Percentiles rank a stretch among this genome's conserved stretches.
These are phyloP conservation scores for Verticillium dahliae DNA, from an alignment of 2,329 filamentous ascomycete species.

Conservation along the genomic window DNA sequence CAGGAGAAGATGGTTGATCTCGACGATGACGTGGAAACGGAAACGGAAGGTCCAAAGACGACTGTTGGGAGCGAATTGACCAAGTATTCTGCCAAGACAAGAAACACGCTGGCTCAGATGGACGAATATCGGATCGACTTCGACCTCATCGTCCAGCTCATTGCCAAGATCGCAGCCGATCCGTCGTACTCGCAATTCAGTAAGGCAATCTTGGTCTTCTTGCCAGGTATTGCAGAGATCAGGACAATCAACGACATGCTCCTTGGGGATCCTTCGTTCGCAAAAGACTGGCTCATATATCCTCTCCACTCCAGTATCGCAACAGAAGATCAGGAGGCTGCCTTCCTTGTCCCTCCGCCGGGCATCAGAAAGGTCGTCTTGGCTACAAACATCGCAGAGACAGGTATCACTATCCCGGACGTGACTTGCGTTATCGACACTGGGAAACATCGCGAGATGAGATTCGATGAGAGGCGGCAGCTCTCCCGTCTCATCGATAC, in stretches of 20 bases:
- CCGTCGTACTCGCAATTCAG: slow-evolving; percentile 65
- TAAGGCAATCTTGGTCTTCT: slow-evolving; percentile 87
- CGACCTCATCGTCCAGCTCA: slow-evolving; percentile 73
- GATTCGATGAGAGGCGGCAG: slow-evolving; percentile 89
- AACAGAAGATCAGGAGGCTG: slow-evolving; percentile 91
- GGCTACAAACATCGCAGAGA: slow-evolving; percentile 97
- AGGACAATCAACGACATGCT: slow-evolving; percentile 82
- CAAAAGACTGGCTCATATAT: slow-evolving; percentile 75
- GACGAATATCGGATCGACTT: slow-evolving; percentile 93
- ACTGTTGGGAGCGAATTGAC: slow-evolving; percentile 51
- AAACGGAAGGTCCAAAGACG: slow-evolving; percentile 34
- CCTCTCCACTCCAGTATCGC: slow-evolving; percentile 91
- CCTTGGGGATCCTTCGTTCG: slow-evolving; percentile 68
- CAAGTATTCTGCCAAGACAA: slow-evolving; percentile 72
- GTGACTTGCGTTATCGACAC: slow-evolving; percentile 96
- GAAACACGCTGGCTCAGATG: slow-evolving; percentile 66
- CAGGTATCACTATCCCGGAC: slow-evolving; percentile 96
- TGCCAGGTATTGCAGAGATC: slow-evolving; percentile 93
- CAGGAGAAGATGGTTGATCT: slow-evolving; percentile 53
- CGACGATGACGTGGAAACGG: slow-evolving; percentile 53
- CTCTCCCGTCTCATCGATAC: slow-evolving; percentile 86
- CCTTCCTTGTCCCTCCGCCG: slow-evolving; percentile 76
- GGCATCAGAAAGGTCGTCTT: slow-evolving; percentile 89
- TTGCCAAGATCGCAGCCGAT: slow-evolving; percentile 67
- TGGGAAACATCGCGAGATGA: slow-evolving; percentile 95